Base-by-base conservation (phyloP, 192 early-diverging fungal genomes). In the Entomortierella parvispora region DNA sequence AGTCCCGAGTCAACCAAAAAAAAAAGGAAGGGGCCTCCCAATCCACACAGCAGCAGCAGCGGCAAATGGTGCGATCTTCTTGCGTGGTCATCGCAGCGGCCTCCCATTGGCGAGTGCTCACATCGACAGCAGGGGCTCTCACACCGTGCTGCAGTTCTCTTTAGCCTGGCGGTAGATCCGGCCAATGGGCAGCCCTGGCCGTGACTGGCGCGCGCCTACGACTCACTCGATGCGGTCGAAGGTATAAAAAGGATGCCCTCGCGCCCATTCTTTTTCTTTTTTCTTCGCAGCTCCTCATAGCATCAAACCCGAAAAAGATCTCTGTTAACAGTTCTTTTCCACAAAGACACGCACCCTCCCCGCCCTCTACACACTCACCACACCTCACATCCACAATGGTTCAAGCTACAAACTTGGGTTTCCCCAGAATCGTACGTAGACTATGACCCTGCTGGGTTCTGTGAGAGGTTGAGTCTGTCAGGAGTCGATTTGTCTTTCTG, bases 331-430 rank as follows among this genome's bases (percentile, higher is more conserved):
- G 71, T 76, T 76, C 71, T 76, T 76, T 76, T 76, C 66, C 66
- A 45, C 26, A 58, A 43, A 51, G 68, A 23, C 2, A 18, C 26
- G 15, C 2, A 22, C 53, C 47, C 31, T 23, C 20, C 42, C 33
- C 57, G 18, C 46, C 18, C 58, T 37, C 68, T n/a, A 25, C 62
- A 26, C 7, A 28, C 47, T 46, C 22, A 50, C 51, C 58, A 48
- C 51, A 62, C 29, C 25, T 50, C 40, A 63, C 29, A 33, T 54
- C 56, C 64, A 76, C 26, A 17, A 76, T 76, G 72, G 72, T 76
- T 76, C 65, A 68, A 48, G 72, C 72, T 76, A 68, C 72, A 25
- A 76, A 76, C 72, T 64, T 76, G 62, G 72, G 72, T 68, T 76
- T 76, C 65, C 72, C 72, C 59, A 76, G 72, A 76, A 76, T 76